These are phyloP conservation scores for Pseudonectria buxi DNA, from an alignment of 2,329 filamentous ascomycete species.

Conservation along the genomic window DNA sequence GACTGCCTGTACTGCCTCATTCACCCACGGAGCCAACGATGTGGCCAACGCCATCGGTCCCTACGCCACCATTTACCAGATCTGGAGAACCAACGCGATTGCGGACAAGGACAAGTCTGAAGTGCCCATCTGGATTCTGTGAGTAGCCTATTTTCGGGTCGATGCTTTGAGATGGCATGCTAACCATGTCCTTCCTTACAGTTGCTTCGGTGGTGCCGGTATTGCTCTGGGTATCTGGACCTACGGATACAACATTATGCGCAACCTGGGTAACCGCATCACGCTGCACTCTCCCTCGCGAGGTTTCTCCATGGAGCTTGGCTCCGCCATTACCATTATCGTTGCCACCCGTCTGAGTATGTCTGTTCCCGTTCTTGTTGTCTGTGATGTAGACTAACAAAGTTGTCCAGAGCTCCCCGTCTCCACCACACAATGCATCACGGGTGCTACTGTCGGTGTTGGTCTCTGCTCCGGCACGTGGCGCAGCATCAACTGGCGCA, in stretches of 20 bases:
- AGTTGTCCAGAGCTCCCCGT: slow-evolving; percentile 54
- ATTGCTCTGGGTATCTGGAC: slow-evolving; percentile 54
- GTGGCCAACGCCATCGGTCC: slow-evolving; percentile 57
- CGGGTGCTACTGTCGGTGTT: slow-evolving; percentile 55
- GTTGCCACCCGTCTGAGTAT: slow-evolving; percentile 53
- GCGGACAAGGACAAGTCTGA: slow-evolving; percentile 35
- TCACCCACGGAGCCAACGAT: slow-evolving; percentile 62
- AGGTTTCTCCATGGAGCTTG: slow-evolving; percentile 55
- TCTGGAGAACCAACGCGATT: slow-evolving; percentile 46
- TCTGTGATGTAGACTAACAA: too few species aligned
- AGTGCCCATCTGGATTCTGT: slow-evolving; percentile 55
- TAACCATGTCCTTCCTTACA: background rate
- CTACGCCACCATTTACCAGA: slow-evolving; percentile 55
- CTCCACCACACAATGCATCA: slow-evolving; percentile 60
- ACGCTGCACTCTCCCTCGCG: slow-evolving; percentile 55
- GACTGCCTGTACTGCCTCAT: slow-evolving; percentile 57
- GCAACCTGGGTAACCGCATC: slow-evolving; percentile 54
- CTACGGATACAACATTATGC: slow-evolving; percentile 62
- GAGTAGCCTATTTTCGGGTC: slow-evolving; percentile 6
- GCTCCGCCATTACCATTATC: slow-evolving; percentile 54
- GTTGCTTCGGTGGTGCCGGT: slow-evolving; percentile 41
- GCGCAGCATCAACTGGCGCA: slow-evolving; percentile 57
- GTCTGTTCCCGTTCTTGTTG: slow-evolving; percentile 8
- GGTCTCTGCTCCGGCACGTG: slow-evolving; percentile 54
- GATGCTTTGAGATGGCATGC: rapidly evolving